phyloP scores from a whole-genome alignment of 139 green algal species.

The Coccomyxa sp. region DNA sequence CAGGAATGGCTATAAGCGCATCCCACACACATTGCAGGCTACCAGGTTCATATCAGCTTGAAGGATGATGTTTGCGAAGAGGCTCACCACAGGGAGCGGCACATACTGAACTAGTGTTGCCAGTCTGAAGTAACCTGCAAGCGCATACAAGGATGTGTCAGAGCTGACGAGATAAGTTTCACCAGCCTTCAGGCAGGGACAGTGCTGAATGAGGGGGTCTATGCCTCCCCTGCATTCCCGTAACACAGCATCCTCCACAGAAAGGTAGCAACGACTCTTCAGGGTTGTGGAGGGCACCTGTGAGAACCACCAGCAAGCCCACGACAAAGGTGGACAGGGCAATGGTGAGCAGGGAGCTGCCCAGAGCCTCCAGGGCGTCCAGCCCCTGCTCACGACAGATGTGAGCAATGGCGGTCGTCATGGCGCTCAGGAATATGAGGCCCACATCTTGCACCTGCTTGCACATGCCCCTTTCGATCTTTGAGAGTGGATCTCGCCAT shows the following conservation, averaged over 20 bases:
- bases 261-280: no score
- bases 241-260: no score
- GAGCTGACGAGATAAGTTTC: neutral
- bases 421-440: slow-evolving; percentile 76
- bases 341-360: slow-evolving; percentile 57
- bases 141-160: neutral
- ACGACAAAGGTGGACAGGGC: slow-evolving; percentile 53
- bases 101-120: slow-evolving; percentile 76
- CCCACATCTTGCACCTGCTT: slow-evolving; percentile 61
- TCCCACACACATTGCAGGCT: no score
- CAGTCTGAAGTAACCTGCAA: slow-evolving; percentile 51
- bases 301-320: slow-evolving; percentile 55
- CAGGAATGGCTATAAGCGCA: no score
- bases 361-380: slow-evolving; percentile 31
- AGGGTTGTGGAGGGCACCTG: slow-evolving; percentile 46
- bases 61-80: no score
- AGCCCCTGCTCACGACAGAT: slow-evolving; percentile 10
- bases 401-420: slow-evolving; percentile 56
- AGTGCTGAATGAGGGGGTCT: no score
- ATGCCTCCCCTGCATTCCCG: no score
- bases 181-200: no score
- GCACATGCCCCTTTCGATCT: no score
- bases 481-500: no score
- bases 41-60: no score
- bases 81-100: slow-evolving; percentile 69